Percentiles rank a stretch among this genome's conserved stretches.
phyloP scores from a whole-genome alignment of 225 moss, liverwort and hornwort species.

The Antitrichia curtipendula region DNA sequence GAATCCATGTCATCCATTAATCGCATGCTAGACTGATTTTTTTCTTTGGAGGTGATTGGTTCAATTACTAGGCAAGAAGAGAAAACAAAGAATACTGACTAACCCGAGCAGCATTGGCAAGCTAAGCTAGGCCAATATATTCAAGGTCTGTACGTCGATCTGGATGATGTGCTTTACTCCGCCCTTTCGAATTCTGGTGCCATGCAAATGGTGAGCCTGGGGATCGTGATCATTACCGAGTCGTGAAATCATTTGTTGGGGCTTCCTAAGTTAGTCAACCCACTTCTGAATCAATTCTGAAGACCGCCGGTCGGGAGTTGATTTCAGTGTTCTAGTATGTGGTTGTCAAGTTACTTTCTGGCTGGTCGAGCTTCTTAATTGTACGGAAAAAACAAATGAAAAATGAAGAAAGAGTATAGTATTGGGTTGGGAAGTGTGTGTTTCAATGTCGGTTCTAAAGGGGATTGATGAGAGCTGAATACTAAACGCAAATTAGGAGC shows the following conservation, averaged over 20 bases:
- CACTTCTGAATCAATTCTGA: not conserved
- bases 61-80: not conserved
- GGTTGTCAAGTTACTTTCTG: not conserved
- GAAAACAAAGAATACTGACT: not conserved
- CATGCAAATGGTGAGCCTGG: not conserved
- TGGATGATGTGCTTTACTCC: not conserved
- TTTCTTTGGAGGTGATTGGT: not conserved
- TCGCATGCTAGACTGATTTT: not conserved
- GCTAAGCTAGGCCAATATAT: not conserved
- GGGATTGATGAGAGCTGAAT: not conserved
- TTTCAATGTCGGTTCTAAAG: not conserved
- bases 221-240: not conserved
- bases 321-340: not conserved
- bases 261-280: not conserved
- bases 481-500: not conserved
- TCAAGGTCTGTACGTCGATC: not conserved
- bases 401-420: not conserved
- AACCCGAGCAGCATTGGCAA: not conserved
- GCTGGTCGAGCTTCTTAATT: not conserved
- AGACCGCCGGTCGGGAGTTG: not conserved
- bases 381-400: not conserved
- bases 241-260: not conserved
- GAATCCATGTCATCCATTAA: not conserved
- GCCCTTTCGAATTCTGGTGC: not conserved
- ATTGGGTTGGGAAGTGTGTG: not conserved